Evolutionary conservation across 2,329 filamentous ascomycete species (phyloP).

Genomic region (Apiospora marii): DNA sequence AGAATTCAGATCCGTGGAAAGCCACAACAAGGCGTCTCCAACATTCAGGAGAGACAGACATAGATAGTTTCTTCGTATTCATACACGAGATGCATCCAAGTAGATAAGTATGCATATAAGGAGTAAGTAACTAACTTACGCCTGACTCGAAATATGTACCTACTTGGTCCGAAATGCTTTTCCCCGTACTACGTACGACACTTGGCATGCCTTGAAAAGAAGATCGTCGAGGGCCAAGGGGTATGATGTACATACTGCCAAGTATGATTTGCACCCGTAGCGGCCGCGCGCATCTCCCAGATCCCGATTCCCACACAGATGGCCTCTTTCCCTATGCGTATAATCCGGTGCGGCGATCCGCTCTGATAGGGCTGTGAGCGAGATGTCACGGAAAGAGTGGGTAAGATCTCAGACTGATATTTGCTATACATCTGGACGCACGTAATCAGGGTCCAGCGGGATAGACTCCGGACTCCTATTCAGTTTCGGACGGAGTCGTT

Average conservation of each 20-base stretch:
- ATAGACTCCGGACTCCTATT: no score
- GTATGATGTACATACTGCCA: slow-evolving; percentile 1
- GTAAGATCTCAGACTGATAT: neutral
- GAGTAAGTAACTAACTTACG: no score
- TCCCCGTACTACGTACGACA: no score
- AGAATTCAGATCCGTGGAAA: slow-evolving; percentile 1
- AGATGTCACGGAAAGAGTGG: neutral
- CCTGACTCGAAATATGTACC: no score
- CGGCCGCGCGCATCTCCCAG: neutral
- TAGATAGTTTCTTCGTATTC: neutral
- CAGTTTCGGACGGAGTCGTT: no score
- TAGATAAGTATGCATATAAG: no score
- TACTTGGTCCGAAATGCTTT: no score
- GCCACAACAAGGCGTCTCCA: neutral
- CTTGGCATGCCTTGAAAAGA: neutral
- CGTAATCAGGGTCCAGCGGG: neutral
- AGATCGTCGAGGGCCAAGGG: neutral
- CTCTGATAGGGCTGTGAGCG: neutral
- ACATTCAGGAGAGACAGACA: neutral
- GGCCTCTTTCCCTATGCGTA: neutral
- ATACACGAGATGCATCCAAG: no score
- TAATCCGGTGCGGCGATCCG: neutral
- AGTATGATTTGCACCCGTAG: slow-evolving; percentile 13
- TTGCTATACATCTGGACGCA: neutral
- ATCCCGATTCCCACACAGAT: neutral